Base-by-base conservation (phyloP, 1,284 basidiomycete species). In the Earliella scabrosa region DNA sequence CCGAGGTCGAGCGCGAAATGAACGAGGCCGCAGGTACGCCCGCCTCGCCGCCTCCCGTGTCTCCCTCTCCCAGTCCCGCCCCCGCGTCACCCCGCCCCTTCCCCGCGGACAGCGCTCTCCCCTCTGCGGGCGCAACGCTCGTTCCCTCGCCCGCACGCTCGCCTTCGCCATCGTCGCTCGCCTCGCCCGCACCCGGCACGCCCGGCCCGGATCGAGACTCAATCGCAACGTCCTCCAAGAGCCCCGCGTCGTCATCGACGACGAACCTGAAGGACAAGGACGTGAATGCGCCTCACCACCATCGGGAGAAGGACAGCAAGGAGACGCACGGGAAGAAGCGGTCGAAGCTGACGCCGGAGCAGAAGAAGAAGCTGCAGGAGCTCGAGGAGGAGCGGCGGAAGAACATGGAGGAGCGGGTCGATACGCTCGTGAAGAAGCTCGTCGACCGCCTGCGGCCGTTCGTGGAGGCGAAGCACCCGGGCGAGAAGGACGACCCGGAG, bases 401-500 rank as follows among this genome's bases (percentile, higher is more conserved):
- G 71, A 88, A 85, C 49, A 88, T 94, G 82, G 83, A 91, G 69
- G 86, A 82, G 61, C 85, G 94, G 55, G 82, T 96, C 56, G 79
- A 85, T 59, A 78, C 75, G 63, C 76, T 98, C 45, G 86, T 87
- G 16, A 73, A 81, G 52, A 96, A 96, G 77, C 80, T 97, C 63
- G 75, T 89, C 45, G 92, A 95, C 60, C 80, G 95, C 4, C 80
- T 97, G 58, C 77, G 95, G 60, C 93, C 94, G 41, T 93, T 93
- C 64, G 89, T 97, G 13, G 90, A 95, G 67, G 95, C 96, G 39
- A 87, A 91, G 69, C 79, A 87, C 51, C 96, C 97, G 1, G 96
- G 95, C 8, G 92, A 86, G 20, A 83, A 85, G 61, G 88, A 91
- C 55, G 97, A 98, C 69, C 77, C 87, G 0, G 97, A 98, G 77